phyloP scores from a whole-genome alignment of 106 monocot species.

The Platanthera guangdongensis region DNA sequence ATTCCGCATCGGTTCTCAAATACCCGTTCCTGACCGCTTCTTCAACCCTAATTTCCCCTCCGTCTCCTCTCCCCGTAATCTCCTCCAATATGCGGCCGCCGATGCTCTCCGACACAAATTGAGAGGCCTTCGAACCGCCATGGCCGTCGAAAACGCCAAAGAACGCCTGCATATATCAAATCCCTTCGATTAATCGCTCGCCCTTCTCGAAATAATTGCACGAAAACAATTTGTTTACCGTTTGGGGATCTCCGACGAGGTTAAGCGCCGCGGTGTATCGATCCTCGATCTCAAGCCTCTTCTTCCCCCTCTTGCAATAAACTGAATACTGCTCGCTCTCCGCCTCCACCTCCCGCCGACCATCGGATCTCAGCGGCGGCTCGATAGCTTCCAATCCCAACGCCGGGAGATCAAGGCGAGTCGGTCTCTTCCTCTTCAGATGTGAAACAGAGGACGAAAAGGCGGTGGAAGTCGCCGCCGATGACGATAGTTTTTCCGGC shows the following conservation, averaged over 20 bases:
- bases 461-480: conserved; percentile 10
- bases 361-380: conserved; percentile 17
- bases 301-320: conserved; percentile 75
- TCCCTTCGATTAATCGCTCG: not conserved
- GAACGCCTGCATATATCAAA: conserved; percentile 46
- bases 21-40: conserved; percentile 61
- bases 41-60: conserved; percentile 16
- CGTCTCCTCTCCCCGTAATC: conserved; percentile 15
- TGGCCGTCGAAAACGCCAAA: conserved; percentile 96
- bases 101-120: conserved; percentile 69
- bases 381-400: conserved; percentile 9
- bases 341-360: conserved; percentile 36
- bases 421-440: conserved; percentile 85
- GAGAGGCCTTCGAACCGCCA: conserved; percentile 65
- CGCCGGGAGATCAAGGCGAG: conserved; percentile 53
- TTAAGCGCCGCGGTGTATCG: conserved; percentile 39
- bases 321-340: conserved; percentile 48
- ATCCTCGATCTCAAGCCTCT: conserved; percentile 80
- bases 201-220: not conserved
- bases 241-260: conserved; percentile 45
- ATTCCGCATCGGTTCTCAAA: conserved; percentile 58
- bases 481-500: conserved; percentile 9
- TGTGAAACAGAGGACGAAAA: conserved; percentile 3
- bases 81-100: conserved; percentile 43
- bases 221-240: conserved; percentile 25